Base-by-base conservation (phyloP, 441 rosid genomes). In the Erodium chrysanthum region DNA sequence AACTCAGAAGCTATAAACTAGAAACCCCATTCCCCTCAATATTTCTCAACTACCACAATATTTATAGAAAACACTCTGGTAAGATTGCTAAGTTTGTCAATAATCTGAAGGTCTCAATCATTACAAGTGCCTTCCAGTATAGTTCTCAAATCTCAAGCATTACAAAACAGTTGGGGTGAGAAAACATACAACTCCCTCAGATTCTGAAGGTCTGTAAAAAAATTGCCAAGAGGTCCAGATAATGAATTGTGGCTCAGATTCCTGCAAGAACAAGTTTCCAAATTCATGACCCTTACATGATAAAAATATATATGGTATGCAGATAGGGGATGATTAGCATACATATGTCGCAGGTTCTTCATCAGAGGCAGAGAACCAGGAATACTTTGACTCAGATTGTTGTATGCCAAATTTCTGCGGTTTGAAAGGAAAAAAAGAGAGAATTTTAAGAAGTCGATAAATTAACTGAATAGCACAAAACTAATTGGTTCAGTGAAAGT, bases 181-280 rank as follows among this genome's bases (percentile, higher is more conserved):
- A 60, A 75, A 66, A 66, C 86, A 70, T 88, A 95, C 99, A 95
- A 79, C 76, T 85, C 96, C 69, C 76, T 85, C 59, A 95, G 85
- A 79, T 76, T 82, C 60, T 74, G 84, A 63, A 95, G 69, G 76
- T 85, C 92, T 56, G 77, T 68, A 73, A 95, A 95, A 80, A 90
- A 92, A 74, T 88, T 81, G 75, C 97, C 99, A 79, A 95, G 74
- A 22, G 96, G 85, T 82, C 97, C 97, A 62, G 88, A 81, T 64
- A 95, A 77, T n/a, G 69, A 68, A 66, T 94, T 95, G 83, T 83
- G 93, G 84, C 97, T 91, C 76, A 95, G 75, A 77, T 95, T 95
- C 85, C 99, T 95, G 82, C 70, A 80, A 71, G 52, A 66, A 22
- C 20, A 70, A 31, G 76, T 33, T 6, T 65, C 66, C 64, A 64